Evolutionary conservation across 257 asterid genomes (phyloP).

Genomic region (Lantana camara): DNA sequence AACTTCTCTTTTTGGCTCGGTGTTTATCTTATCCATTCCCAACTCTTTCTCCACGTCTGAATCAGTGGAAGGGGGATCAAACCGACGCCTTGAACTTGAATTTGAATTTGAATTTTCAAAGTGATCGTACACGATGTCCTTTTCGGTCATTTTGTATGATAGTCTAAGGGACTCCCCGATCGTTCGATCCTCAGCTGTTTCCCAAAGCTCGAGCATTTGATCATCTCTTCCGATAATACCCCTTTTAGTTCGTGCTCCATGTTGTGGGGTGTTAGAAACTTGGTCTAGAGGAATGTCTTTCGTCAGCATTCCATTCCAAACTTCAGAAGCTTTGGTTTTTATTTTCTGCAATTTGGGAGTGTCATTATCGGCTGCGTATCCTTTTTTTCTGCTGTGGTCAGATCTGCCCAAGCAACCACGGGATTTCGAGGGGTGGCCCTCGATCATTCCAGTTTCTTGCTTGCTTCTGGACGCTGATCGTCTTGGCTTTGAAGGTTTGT

Average conservation of each 20-base stretch:
- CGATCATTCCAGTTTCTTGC: slow-evolving; percentile 36
- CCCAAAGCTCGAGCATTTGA: slow-evolving; percentile 90
- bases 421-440: slow-evolving; percentile 52
- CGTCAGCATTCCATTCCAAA: slow-evolving; percentile 48
- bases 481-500: slow-evolving; percentile 38
- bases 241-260: slow-evolving; percentile 46
- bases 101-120: slow-evolving; percentile 38
- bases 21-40: slow-evolving; percentile 56
- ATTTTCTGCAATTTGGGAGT: slow-evolving; percentile 57
- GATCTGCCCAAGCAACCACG: slow-evolving; percentile 45
- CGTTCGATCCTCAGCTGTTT: slow-evolving; percentile 54
- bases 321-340: slow-evolving; percentile 54
- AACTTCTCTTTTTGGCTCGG: slow-evolving; percentile 43
- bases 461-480: slow-evolving; percentile 34
- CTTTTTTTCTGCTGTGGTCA: slow-evolving; percentile 41
- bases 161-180: slow-evolving; percentile 48
- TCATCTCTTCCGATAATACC: slow-evolving; percentile 50
- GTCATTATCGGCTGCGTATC: slow-evolving; percentile 31
- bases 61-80: slow-evolving; percentile 55
- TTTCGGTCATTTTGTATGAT: slow-evolving; percentile 43
- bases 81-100: slow-evolving; percentile 33
- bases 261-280: slow-evolving; percentile 45
- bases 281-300: slow-evolving; percentile 91
- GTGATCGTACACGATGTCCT: slow-evolving; percentile 48
- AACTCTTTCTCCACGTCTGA: slow-evolving; percentile 71